These are phyloP conservation scores for Nitzschia sp. DNA, from an alignment of 108 stramenopile genomes.

Conservation along the genomic window DNA sequence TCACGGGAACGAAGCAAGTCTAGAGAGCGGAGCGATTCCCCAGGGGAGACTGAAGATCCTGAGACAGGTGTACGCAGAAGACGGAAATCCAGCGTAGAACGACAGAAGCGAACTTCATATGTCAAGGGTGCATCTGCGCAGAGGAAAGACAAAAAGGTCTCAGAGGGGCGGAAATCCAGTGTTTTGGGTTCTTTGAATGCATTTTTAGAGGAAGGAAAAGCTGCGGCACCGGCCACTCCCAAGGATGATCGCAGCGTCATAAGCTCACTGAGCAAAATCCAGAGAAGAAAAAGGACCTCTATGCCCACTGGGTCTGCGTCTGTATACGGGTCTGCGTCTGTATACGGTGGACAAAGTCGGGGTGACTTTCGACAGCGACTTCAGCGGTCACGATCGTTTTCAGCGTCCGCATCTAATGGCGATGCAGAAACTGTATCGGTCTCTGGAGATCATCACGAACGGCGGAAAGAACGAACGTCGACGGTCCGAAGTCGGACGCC, in stretches of 20 bases:
- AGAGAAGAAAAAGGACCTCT: constrained; percentile 2
- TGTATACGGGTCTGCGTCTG: constrained; percentile 25
- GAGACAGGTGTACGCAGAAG: constrained; percentile 7
- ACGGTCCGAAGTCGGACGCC: not conserved
- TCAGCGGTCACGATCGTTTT: constrained; percentile 12
- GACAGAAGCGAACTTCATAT: too few species aligned
- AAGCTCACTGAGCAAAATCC: constrained; percentile 13
- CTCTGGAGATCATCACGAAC: not conserved
- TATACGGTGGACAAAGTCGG: constrained; percentile 14
- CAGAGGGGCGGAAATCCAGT: constrained; percentile 22
- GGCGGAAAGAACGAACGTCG: constrained; percentile 4
- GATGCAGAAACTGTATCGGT: not conserved
- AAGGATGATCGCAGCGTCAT: constrained; percentile 18
- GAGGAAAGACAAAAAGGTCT: not conserved
- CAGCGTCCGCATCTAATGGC: not conserved
- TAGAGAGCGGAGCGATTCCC: not conserved
- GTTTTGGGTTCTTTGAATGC: constrained; percentile 22
- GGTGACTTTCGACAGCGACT: constrained; percentile 9
- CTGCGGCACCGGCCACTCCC: not conserved
- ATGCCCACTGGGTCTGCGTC: constrained; percentile 11
- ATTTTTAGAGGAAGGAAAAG: constrained; percentile 23
- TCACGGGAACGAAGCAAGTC: constrained; percentile 1
- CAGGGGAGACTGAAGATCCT: not conserved
- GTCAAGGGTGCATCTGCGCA: too few species aligned
- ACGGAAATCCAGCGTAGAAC: constrained; percentile 1